Evolutionary conservation across 2,329 filamentous ascomycete species (phyloP).

Genomic region (Sordariomycetes sp.): DNA sequence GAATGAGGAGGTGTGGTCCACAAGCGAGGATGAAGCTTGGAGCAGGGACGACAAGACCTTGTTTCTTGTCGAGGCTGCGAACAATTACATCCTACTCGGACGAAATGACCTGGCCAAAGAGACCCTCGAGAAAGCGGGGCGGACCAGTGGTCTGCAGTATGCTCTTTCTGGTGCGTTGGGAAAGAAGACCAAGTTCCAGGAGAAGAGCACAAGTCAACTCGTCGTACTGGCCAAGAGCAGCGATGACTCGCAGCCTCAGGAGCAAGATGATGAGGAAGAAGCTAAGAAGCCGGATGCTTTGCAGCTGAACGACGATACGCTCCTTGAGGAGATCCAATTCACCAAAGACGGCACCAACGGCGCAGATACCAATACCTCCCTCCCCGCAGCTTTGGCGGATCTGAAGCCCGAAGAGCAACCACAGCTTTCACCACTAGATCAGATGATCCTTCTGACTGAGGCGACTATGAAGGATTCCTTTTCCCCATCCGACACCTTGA

Average conservation of each 20-base stretch:
- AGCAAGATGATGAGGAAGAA: conserved; percentile 10
- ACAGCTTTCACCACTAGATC: conserved; percentile 71
- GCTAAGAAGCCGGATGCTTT: conserved; percentile 54
- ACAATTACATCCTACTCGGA: conserved; percentile 77
- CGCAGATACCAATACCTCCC: conserved; percentile 17
- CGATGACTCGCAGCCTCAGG: conserved; percentile 16
- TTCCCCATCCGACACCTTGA: conserved; percentile 74
- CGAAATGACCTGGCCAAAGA: conserved; percentile 66
- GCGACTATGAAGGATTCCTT: conserved; percentile 82
- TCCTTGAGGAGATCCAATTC: conserved; percentile 82
- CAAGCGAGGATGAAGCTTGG: conserved; percentile 22
- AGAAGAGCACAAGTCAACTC: conserved; percentile 75
- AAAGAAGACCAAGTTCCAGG: conserved; percentile 73
- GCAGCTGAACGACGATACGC: conserved; percentile 82
- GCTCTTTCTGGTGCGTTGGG: conserved; percentile 79
- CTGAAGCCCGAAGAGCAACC: conserved; percentile 76
- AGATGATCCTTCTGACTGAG: conserved; percentile 82
- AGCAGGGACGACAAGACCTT: conserved; percentile 46
- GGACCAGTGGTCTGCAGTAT: conserved; percentile 65
- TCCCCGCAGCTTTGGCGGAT: conserved; percentile 53
- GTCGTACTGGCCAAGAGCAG: conserved; percentile 81
- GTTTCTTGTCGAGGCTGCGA: conserved; percentile 74
- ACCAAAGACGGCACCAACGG: conserved; percentile 35
- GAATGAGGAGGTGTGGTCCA: conserved; percentile 25
- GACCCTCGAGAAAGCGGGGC: conserved; percentile 60